Evolutionary conservation across 352 stramenopile species (phyloP).

Genomic region (Pseudoperonospora humuli): DNA sequence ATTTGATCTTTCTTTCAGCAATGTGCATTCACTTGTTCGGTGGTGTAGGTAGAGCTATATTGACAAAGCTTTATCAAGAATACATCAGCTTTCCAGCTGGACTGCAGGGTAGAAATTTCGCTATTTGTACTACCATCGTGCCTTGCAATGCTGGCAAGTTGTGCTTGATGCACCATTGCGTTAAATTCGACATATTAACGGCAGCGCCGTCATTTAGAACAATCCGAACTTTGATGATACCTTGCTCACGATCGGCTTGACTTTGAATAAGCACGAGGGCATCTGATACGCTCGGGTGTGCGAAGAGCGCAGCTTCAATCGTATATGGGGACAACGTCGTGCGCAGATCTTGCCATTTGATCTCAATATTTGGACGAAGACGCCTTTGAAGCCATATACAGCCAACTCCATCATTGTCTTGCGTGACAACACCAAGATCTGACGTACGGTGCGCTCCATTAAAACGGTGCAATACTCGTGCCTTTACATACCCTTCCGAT

Average conservation of each 20-base stretch:
- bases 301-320: slow-evolving; percentile 33
- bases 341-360: slow-evolving; percentile 26
- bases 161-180: slow-evolving; percentile 26
- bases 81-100: slow-evolving; percentile 83
- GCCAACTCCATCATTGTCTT: slow-evolving; percentile 17
- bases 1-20: not conserved
- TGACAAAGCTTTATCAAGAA: slow-evolving; percentile 21
- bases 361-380: slow-evolving; percentile 36
- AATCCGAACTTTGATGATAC: slow-evolving; percentile 28
- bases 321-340: slow-evolving; percentile 20
- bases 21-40: not conserved
- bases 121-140: slow-evolving; percentile 42
- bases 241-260: slow-evolving; percentile 2
- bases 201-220: slow-evolving; percentile 20
- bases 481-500: slow-evolving; percentile 60
- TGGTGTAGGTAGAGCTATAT: not conserved
- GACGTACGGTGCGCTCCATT: slow-evolving; percentile 41
- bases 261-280: slow-evolving; percentile 43
- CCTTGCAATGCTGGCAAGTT: slow-evolving; percentile 31
- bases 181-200: slow-evolving; percentile 27
- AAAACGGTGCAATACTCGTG: slow-evolving; percentile 38
- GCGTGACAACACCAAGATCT: slow-evolving; percentile 37
- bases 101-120: slow-evolving; percentile 66
- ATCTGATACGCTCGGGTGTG: slow-evolving; percentile 44
- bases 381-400: slow-evolving; percentile 65